These are phyloP conservation scores for Rhodamnia argentea DNA, from an alignment of 345 rosid species.

Conservation along the genomic window DNA sequence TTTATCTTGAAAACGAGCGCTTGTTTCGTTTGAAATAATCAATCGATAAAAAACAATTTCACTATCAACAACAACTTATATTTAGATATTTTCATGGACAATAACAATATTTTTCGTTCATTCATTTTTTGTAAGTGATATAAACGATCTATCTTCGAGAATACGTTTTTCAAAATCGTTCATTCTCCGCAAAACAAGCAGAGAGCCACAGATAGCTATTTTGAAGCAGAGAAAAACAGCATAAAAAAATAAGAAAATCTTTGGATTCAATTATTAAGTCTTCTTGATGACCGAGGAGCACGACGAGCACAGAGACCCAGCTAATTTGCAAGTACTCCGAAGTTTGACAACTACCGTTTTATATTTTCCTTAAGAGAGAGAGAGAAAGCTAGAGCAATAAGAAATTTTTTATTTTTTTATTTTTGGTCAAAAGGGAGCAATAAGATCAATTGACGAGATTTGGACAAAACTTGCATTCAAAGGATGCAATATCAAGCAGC, in stretches of 20 bases:
- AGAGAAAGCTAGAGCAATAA: background rate
- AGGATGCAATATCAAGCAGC: background rate
- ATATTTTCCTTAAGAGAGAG: too few relatives aligned
- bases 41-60: accelerated
- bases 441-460: background rate
- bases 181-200: too few relatives aligned
- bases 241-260: background rate
- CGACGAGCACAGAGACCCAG: background rate
- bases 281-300: background rate
- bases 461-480: background rate
- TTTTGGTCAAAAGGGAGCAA: background rate
- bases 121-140: too few relatives aligned
- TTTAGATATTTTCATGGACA: too few relatives aligned
- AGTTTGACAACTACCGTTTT: too few relatives aligned
- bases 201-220: background rate
- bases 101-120: too few relatives aligned
- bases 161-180: too few relatives aligned
- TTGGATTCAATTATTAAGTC: background rate
- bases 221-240: background rate
- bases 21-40: background rate
- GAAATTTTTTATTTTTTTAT: too few relatives aligned
- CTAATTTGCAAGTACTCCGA: too few relatives aligned
- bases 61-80: too few relatives aligned
- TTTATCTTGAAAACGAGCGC: too few relatives aligned
- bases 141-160: too few relatives aligned